phyloP scores from a whole-genome alignment of 106 monocot genomes.

The Acanthochlamys bracteata region DNA sequence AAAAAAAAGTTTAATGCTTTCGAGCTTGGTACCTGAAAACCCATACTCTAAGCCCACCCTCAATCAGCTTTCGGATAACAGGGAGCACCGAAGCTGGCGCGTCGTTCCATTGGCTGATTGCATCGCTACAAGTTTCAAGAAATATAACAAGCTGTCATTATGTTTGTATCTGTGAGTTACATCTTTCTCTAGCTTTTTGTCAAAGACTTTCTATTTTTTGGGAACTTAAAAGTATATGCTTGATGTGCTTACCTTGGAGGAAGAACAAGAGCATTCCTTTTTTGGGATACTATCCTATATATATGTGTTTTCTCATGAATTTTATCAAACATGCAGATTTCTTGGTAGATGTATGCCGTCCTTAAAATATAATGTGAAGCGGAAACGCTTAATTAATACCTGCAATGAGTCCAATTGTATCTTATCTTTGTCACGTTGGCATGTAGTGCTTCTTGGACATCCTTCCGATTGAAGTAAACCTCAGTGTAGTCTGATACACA shows the following conservation, averaged over 20 bases:
- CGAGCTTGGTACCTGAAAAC: slow-evolving; percentile 52
- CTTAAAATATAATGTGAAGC: too few relatives aligned
- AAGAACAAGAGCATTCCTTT: too few relatives aligned
- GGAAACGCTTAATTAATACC: slow-evolving; percentile 6
- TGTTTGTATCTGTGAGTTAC: too few relatives aligned
- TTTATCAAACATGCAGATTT: neutral
- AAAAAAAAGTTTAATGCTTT: neutral
- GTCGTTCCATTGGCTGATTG: slow-evolving; percentile 35
- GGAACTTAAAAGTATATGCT: too few relatives aligned
- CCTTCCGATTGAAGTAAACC: slow-evolving; percentile 44
- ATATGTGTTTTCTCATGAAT: neutral
- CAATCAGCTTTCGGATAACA: slow-evolving; percentile 52
- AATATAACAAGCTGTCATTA: neutral
- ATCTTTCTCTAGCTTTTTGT: neutral
- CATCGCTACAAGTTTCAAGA: slow-evolving; percentile 5
- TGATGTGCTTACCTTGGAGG: too few relatives aligned
- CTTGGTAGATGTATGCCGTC: too few relatives aligned
- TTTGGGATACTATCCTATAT: neutral
- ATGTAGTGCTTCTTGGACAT: slow-evolving; percentile 59
- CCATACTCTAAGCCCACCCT: slow-evolving; percentile 70
- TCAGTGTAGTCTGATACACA: slow-evolving; percentile 35
- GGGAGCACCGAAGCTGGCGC: slow-evolving; percentile 41
- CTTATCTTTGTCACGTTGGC: slow-evolving; percentile 31
- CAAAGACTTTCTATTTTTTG: too few relatives aligned
- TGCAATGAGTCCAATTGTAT: slow-evolving; percentile 45